phyloP scores from a whole-genome alignment of 805 yeast species.

The Diddensiella transvaalensis region DNA sequence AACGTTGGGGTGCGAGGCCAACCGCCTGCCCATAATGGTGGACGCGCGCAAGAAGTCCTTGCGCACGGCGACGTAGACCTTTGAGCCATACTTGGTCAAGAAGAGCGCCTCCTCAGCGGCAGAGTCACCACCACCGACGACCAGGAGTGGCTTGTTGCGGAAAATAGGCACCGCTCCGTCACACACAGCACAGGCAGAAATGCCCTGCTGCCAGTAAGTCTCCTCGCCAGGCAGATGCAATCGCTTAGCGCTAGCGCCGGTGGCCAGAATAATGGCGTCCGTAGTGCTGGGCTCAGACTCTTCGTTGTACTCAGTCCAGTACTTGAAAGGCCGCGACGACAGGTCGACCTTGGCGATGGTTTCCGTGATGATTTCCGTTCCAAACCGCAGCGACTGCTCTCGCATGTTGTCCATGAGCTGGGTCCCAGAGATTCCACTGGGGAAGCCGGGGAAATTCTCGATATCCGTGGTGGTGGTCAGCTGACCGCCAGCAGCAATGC shows the following conservation, averaged over 20 bases:
- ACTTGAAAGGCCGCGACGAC: slow-evolving; percentile 84
- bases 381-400: slow-evolving; percentile 79
- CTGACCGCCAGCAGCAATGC: slow-evolving; percentile 99
- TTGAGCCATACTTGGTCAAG: slow-evolving; percentile 95
- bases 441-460: slow-evolving; percentile 99
- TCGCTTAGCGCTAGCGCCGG: slow-evolving; percentile 98
- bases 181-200: slow-evolving; percentile 99
- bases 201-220: slow-evolving; percentile 97
- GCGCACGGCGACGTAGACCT: slow-evolving; percentile 90
- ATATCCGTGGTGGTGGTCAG: slow-evolving; percentile 97
- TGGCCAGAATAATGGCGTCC: slow-evolving; percentile 88
- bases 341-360: slow-evolving; percentile 91
- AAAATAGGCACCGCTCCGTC: slow-evolving; percentile 99
- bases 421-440: slow-evolving; percentile 83
- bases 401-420: slow-evolving; percentile 93
- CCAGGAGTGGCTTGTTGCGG: slow-evolving; percentile 97
- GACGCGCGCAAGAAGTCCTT: slow-evolving; percentile 94
- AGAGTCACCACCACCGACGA: slow-evolving; percentile 98
- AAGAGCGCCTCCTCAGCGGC: slow-evolving; percentile 99
- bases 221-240: slow-evolving; percentile 94
- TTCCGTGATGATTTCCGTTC: slow-evolving; percentile 92
- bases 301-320: slow-evolving; percentile 95
- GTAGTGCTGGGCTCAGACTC: slow-evolving; percentile 88
- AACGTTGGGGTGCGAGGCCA: slow-evolving; percentile 74
- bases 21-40: slow-evolving; percentile 95